Evolutionary conservation across 2,329 filamentous ascomycete genomes (phyloP), one percentile per base, ranked within the genome.

Genomic region (Tricladium varicosporioides): DNA sequence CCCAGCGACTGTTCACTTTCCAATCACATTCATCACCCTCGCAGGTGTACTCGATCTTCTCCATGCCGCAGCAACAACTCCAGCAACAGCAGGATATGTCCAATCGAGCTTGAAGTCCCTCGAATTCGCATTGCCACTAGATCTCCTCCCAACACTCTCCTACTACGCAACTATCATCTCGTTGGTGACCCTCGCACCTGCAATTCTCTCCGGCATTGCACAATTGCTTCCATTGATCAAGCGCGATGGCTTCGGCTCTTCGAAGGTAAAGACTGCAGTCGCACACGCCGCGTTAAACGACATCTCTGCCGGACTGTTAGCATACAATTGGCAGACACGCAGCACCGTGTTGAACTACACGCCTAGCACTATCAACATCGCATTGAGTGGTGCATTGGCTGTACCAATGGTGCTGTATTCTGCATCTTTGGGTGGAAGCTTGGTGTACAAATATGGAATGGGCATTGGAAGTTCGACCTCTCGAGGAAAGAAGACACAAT

Each of bases 1-100:
- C 48, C 60, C 60, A 50, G 56, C 60, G 27, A 59, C 51, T 7
- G 56, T 59, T 8, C 60, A 63, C 43, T 51, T 59, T 31, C 60
- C 60, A 18, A 59, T 63, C 14, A 45, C 60, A n/a, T 60, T 59
- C 44, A 51, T 63, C n/a, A 27, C 51, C 5, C 36, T 58, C 8
- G 33, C 58, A n/a, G 50, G 46, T 16, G 22, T 42, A 8, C 56
- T 61, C 19, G 59, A 59, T 14, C n/a, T 58, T 16, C 43, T 61
- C 19, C 43, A 56, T 44, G 48, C 27, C 16, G 51, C 56, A 9
- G 19, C 56, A 15, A 45, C 13, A 8, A 44, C 2, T 32, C 45
- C 50, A 27, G 16, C 43, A 5, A 57, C 56, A n/a, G 33, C 32
- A 4, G 18, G 42, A n/a, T 51, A 27, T 19, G 48, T 58, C 8